These are phyloP conservation scores for Lycium ferocissimum DNA, from an alignment of 257 asterid species.

Conservation along the genomic window DNA sequence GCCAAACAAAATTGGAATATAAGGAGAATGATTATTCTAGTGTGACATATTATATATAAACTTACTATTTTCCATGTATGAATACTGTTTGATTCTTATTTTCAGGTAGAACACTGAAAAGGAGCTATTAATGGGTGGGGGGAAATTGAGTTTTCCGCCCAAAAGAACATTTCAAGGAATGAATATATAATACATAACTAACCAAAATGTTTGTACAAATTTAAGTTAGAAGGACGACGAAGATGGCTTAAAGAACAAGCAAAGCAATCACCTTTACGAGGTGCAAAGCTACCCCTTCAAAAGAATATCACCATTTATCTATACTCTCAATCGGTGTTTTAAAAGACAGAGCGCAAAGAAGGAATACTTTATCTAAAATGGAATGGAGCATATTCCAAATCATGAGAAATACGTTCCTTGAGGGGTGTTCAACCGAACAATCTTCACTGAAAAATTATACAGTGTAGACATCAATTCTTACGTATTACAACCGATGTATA, in stretches of 20 bases:
- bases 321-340: too few relatives aligned
- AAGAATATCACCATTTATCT: not conserved
- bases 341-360: not conserved
- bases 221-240: not conserved
- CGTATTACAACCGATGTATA: too few relatives aligned
- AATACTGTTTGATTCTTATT: not conserved
- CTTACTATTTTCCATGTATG: not conserved
- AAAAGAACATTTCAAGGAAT: not conserved
- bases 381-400: not conserved
- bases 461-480: too few relatives aligned
- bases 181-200: too few relatives aligned
- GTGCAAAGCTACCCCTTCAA: not conserved
- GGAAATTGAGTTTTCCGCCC: not conserved
- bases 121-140: not conserved
- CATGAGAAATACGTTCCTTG: not conserved
- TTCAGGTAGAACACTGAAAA: not conserved
- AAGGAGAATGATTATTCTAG: not conserved
- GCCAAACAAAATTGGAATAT: too few relatives aligned
- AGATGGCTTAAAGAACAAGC: conserved; percentile 17
- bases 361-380: not conserved
- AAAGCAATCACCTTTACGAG: not conserved
- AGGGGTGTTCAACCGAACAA: too few relatives aligned
- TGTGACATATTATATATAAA: not conserved
- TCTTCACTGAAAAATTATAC: too few relatives aligned
- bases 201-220: not conserved